phyloP scores from a whole-genome alignment of 441 rosid genomes.

The Melastoma candidum region DNA sequence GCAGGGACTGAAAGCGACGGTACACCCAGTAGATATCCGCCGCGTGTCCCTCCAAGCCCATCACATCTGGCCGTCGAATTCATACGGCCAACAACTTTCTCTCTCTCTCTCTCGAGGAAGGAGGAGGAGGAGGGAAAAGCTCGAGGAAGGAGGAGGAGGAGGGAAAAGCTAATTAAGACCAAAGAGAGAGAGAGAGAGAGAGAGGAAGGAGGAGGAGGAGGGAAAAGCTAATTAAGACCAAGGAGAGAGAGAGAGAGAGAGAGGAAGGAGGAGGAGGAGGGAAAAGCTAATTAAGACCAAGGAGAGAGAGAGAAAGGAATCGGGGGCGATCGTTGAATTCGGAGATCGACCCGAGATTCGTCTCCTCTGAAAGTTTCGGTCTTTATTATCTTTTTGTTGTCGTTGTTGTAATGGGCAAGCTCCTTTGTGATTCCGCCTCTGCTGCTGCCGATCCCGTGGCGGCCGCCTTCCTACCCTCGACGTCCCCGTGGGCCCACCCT shows the following conservation, averaged over 20 bases:
- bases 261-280: no score
- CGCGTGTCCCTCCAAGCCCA: conserved; percentile 34
- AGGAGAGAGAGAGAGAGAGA: not conserved
- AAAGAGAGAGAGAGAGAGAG: not conserved
- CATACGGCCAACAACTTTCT: conserved; percentile 4
- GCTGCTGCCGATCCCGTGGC: conserved; percentile 39
- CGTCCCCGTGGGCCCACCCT: conserved; percentile 24
- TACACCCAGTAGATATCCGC: not conserved
- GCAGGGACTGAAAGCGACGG: conserved; percentile 2
- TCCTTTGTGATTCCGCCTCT: conserved; percentile 61
- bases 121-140: conserved; percentile 1
- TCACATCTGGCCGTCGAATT: conserved; percentile 16
- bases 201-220: no score
- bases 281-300: no score
- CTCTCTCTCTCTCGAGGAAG: conserved; percentile 16
- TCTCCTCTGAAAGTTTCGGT: no score
- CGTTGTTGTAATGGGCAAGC: conserved; percentile 54
- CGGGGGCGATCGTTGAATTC: not conserved
- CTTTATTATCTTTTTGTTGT: no score
- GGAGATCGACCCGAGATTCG: not conserved
- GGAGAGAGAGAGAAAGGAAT: not conserved
- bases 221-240: no score
- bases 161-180: no score
- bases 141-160: no score
- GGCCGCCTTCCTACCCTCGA: conserved; percentile 25